phyloP scores from a whole-genome alignment of 257 asterid genomes.

The Nicotiana attenuata region DNA sequence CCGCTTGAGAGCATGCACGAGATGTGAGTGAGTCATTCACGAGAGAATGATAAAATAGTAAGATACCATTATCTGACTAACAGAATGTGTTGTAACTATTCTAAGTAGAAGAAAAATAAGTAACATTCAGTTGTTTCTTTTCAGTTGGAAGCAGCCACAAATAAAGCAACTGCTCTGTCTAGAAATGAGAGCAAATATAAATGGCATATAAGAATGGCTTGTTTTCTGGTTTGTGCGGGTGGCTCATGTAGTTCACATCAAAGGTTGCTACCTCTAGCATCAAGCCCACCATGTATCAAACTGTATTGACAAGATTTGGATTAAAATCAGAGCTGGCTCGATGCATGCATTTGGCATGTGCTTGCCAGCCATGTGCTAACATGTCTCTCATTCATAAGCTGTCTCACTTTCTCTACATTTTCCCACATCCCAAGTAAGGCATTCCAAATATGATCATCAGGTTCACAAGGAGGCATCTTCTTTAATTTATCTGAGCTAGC shows the following conservation, averaged over 20 bases:
- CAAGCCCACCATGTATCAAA: slow-evolving; percentile 87
- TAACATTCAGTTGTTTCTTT: not conserved
- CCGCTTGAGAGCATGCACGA: too few relatives aligned
- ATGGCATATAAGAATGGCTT: slow-evolving; percentile 59
- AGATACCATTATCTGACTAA: too few relatives aligned
- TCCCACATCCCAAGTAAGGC: slow-evolving; percentile 62
- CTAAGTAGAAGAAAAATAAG: not conserved
- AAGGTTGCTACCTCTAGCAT: slow-evolving; percentile 95
- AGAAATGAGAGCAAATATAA: not conserved
- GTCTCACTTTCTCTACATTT: slow-evolving; percentile 42
- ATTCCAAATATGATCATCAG: slow-evolving; percentile 52
- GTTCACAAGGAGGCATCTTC: slow-evolving; percentile 42
- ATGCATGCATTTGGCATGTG: slow-evolving; percentile 93
- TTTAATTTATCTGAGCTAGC: slow-evolving; percentile 36
- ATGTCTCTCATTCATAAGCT: slow-evolving; percentile 30
- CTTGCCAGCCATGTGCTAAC: slow-evolving; percentile 54
- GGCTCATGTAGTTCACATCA: slow-evolving; percentile 91
- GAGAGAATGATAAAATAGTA: too few relatives aligned
- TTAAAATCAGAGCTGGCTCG: slow-evolving; percentile 77
- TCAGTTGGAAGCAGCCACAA: not conserved
- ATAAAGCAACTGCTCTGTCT: not conserved
- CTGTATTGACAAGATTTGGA: slow-evolving; percentile 83
- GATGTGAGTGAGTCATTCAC: too few relatives aligned
- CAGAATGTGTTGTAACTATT: too few relatives aligned
- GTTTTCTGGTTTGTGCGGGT: slow-evolving; percentile 77